phyloP scores from a whole-genome alignment of 2,329 filamentous ascomycete genomes.

The Nemania sp. region DNA sequence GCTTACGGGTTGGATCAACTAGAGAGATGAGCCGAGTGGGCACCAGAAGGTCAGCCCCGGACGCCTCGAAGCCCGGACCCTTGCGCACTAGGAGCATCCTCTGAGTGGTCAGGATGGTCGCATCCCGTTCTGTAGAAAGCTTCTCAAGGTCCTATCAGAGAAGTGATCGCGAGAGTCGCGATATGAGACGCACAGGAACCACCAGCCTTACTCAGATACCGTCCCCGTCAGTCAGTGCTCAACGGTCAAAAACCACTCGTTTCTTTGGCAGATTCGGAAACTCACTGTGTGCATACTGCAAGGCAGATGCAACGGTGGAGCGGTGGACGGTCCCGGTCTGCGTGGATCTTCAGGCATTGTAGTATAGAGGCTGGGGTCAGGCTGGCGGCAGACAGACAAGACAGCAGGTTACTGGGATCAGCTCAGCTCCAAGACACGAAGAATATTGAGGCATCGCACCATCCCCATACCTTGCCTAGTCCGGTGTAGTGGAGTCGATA shows the following conservation, averaged over 20 bases:
- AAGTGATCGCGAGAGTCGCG: background rate
- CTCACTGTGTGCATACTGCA: constrained; percentile 2
- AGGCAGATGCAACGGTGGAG: background rate
- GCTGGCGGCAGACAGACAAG: background rate
- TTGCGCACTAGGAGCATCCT: constrained; percentile 8
- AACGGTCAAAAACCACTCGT: background rate
- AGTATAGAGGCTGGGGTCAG: background rate
- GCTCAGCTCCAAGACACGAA: constrained; percentile 19
- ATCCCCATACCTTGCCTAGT: background rate
- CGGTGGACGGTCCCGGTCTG: background rate
- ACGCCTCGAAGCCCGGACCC: constrained; percentile 14
- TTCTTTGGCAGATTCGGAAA: background rate
- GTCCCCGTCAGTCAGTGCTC: background rate
- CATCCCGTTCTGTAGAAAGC: background rate
- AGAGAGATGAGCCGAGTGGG: constrained; percentile 8
- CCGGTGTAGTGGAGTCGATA: background rate
- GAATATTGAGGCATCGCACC: constrained; percentile 1
- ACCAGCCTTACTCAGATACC: constrained; percentile 19
- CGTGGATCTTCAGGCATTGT: background rate
- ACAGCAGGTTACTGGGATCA: background rate
- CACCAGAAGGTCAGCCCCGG: constrained; percentile 16
- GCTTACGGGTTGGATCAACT: constrained; percentile 20
- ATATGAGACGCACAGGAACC: no score
- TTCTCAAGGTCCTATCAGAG: background rate
- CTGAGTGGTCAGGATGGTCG: background rate